Evolutionary conservation across 768 basidiomycete genomes (phyloP).

Genomic region (Amylocystis lapponica): DNA sequence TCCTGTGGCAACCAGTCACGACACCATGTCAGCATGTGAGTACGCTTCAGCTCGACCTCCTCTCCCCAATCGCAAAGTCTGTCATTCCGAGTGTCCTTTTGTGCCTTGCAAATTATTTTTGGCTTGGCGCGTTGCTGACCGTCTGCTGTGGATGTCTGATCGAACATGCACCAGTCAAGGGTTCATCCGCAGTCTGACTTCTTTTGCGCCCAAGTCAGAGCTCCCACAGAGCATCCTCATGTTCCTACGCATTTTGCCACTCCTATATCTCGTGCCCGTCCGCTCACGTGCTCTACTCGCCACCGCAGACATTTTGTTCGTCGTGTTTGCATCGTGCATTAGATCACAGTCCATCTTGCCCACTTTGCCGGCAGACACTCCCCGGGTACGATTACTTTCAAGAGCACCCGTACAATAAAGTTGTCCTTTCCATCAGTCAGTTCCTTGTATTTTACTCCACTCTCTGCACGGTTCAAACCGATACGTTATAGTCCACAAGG

Average conservation of each 20-base stretch:
- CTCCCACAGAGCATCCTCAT: too few species aligned
- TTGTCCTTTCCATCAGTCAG: slow-evolving; percentile 62
- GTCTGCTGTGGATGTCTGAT: too few species aligned
- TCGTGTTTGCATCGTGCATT: slow-evolving; percentile 86
- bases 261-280: background rate
- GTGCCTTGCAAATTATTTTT: too few species aligned
- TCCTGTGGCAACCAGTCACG: slow-evolving; percentile 83
- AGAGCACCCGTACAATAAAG: slow-evolving; percentile 70
- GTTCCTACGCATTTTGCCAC: too few species aligned
- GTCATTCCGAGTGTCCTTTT: slow-evolving; percentile 2
- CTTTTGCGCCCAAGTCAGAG: too few species aligned
- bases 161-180: too few species aligned
- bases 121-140: too few species aligned
- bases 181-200: too few species aligned
- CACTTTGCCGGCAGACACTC: slow-evolving; percentile 76
- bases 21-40: slow-evolving; percentile 93
- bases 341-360: slow-evolving; percentile 80
- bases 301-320: slow-evolving; percentile 87
- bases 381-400: slow-evolving; percentile 77
- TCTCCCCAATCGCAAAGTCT: slow-evolving; percentile 6
- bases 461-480: background rate
- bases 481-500: slow-evolving; percentile 47
- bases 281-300: slow-evolving; percentile 2
- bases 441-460: slow-evolving; percentile 4
- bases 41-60: too few species aligned